Evolutionary conservation across 345 rosid species (phyloP).

Genomic region (Aethionema arabicum): DNA sequence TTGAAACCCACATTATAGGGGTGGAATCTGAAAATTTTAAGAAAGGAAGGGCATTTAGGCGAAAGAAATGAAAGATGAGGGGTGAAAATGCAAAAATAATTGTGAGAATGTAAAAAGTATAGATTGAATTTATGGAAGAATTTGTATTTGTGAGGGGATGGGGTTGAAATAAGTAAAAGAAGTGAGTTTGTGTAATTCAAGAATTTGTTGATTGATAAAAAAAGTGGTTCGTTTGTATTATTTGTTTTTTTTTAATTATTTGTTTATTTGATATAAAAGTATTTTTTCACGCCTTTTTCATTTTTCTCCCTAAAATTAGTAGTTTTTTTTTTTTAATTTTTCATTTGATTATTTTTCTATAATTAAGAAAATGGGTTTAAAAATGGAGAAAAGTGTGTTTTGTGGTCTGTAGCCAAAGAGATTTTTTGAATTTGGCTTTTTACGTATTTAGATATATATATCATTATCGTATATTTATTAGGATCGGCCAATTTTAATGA

Average conservation of each 20-base stretch:
- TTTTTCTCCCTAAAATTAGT: too few relatives aligned
- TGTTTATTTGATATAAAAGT: too few relatives aligned
- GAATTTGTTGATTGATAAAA: conserved; percentile 32
- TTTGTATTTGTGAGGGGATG: conserved; percentile 17
- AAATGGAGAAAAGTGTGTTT: too few relatives aligned
- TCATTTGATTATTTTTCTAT: too few relatives aligned
- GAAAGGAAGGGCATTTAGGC: not conserved
- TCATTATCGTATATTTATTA: not conserved
- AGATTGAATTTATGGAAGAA: conserved; percentile 32
- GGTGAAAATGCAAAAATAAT: conserved; percentile 9
- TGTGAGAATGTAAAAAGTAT: conserved; percentile 37
- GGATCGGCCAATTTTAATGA: conserved; percentile 21
- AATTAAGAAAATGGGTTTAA: too few relatives aligned
- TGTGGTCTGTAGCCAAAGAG: too few relatives aligned
- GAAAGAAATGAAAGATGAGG: not conserved
- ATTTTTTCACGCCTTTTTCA: too few relatives aligned
- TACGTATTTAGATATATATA: conserved; percentile 5
- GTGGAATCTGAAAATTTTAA: too few relatives aligned
- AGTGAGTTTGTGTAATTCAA: conserved; percentile 24
- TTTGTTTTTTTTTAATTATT: too few relatives aligned
- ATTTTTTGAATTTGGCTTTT: not conserved
- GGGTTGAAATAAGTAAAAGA: conserved; percentile 33
- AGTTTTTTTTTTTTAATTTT: too few relatives aligned
- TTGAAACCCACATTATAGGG: too few relatives aligned
- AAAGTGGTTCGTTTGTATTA: not conserved